Percentiles rank a stretch among this genome's conserved stretches.
These are phyloP conservation scores for Entamoeba moshkovskii DNA, from an alignment of 208 protist genomes.

Conservation along the genomic window DNA sequence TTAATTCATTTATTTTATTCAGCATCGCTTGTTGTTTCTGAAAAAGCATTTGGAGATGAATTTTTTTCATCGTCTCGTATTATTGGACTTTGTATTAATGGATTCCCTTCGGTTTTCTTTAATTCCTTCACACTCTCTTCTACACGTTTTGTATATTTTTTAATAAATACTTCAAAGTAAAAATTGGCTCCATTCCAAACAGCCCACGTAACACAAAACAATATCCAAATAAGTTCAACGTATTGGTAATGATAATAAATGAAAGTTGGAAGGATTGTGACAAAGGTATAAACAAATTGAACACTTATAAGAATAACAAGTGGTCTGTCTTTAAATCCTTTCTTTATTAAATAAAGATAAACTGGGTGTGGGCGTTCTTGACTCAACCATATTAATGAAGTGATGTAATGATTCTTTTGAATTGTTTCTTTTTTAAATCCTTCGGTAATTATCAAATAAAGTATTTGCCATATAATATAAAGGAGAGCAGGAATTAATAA, in stretches of 20 bases:
- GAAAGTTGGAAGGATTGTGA: neutral
- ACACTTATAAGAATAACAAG: neutral
- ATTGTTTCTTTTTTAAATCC: neutral
- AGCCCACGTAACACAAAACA: neutral
- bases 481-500: neutral
- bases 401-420: neutral
- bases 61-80: too few relatives aligned
- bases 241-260: neutral
- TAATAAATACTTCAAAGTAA: neutral
- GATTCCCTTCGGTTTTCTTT: neutral
- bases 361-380: neutral
- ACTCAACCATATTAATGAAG: neutral
- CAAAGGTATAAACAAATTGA: neutral
- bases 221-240: neutral
- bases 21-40: too few relatives aligned
- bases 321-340: neutral
- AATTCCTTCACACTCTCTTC: neutral
- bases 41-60: too few relatives aligned
- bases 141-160: neutral
- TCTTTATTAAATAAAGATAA: neutral
- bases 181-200: neutral
- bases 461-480: slow-evolving; percentile 7
- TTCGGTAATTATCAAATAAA: slow-evolving; percentile 6
- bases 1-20: too few relatives aligned
- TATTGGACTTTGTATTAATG: too few relatives aligned